Base-by-base conservation (phyloP, 805 yeast species). In the Nakazawaea molendinolei region DNA sequence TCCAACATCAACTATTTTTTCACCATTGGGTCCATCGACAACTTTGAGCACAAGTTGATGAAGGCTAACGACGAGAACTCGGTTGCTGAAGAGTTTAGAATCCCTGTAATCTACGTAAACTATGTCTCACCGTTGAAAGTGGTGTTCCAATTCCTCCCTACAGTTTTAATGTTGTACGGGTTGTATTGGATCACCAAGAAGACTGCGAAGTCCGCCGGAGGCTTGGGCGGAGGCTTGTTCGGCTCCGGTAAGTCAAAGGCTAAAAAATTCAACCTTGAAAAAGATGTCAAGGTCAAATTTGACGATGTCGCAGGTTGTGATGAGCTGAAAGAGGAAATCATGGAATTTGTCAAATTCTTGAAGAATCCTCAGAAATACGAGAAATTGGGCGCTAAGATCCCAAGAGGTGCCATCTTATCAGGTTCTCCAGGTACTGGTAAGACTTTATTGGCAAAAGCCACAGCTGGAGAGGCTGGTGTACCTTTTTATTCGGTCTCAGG, bases 371-470 rank as follows among this genome's bases (percentile, higher is more conserved):
- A 66, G 33, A 84, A 85, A 55, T 87, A 86, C 60, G 95, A 86
- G 58, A 76, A 71, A 43, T 66, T 87, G 39, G 97, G 97, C 31
- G 97, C 96, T 8, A 85, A 86, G 58, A 87, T 87, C 44, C 97
- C 97, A 37, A 71, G 96, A 56, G 97, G 97, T 55, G 97, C 96
- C 5, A 84, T 87, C 45, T 63, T 87, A 34, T 81, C 94, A 9
- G 97, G 97, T 46, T 94, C 95, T 13, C 97, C 97, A 28, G 97
- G 97, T 67, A 87, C 97, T 3, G 97, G 97, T 75, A 87, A 87
- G 59, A 87, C 97, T 0, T 61, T 87, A 44, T 63, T 87, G 39
- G 96, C 96, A 17, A 86, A 84, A 57, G 96, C 96, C 9, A 87
- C 96, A 18, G 97, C 96, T 3, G 96, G 97, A 48, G 96, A 87